These are phyloP conservation scores for Alternaria gaisen DNA, from an alignment of 2,329 filamentous ascomycete species.

Conservation along the genomic window DNA sequence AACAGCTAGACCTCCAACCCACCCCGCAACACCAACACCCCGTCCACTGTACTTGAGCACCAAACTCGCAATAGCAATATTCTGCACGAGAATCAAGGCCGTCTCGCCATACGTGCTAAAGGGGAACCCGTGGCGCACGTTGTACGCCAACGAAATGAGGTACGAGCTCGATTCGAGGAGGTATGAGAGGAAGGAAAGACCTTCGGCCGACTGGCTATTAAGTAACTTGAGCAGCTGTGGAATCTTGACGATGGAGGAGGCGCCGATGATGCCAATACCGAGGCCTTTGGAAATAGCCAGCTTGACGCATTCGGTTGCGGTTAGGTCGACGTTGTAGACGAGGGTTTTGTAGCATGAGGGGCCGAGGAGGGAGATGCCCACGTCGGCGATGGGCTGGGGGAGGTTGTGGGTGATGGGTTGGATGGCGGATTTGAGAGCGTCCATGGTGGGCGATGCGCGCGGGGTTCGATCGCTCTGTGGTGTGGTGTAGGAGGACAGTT, in stretches of 20 bases:
- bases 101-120: constrained; percentile 98
- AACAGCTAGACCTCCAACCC: constrained; percentile 78
- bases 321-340: constrained; percentile 82
- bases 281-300: constrained; percentile 91
- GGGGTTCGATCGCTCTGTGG: neutral
- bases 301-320: constrained; percentile 81
- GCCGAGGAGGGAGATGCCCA: constrained; percentile 71
- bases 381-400: constrained; percentile 46
- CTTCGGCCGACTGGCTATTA: constrained; percentile 78
- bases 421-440: constrained; percentile 54
- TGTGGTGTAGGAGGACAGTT: constrained; percentile 13
- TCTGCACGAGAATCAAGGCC: constrained; percentile 89
- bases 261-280: constrained; percentile 90
- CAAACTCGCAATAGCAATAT: constrained; percentile 85
- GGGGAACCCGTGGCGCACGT: constrained; percentile 87
- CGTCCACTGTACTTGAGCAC: constrained; percentile 84
- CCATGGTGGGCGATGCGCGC: constrained; percentile 48
- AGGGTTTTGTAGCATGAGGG: constrained; percentile 84
- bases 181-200: constrained; percentile 90
- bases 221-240: constrained; percentile 95
- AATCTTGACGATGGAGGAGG: constrained; percentile 91
- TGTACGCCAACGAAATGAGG: constrained; percentile 91
- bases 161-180: constrained; percentile 89
- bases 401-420: constrained; percentile 59
- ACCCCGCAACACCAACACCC: constrained; percentile 72